Base-by-base conservation (phyloP, 306 rosid species). In the Trifolium dubium region DNA sequence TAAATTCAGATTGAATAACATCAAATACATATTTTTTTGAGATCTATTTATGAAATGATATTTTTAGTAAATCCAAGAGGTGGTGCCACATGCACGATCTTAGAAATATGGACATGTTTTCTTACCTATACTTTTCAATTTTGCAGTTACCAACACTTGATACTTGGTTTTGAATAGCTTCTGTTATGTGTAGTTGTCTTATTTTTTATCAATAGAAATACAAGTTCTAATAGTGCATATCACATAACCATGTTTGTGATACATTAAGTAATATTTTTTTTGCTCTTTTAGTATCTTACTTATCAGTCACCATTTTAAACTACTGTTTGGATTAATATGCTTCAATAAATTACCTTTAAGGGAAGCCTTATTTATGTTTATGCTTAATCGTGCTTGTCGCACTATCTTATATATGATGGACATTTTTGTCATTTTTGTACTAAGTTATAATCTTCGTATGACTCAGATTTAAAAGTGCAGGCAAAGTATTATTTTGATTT, bases 331-430 rank as follows among this genome's bases (percentile, higher is more conserved):
- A 6, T 28, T 12, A 28, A 9, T 14, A 19, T 3, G 31, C n/a
- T 23, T 23, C 61, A 56, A 30, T 28, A 56, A 56, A 28, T 12
- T 56, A 28, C 35, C 35, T 56, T 56, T 28, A 28, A 56, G 63
- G 62, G 62, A 10, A 55, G 14, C 63, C 0, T 29, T 55, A 19
- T 55, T 23, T 55, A 55, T 3, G 6, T 41, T 60, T 6, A 49
- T 76, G 11, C 46, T 50, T 54, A n/a, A 53, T 30, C 34, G 14
- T 66, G 59, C 28, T 76, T 37, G 49, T 66, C 66, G 39, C 51
- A 17, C 50, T 6, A 15, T 14, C 23, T 5, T 66, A 35, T 40
- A 64, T 37, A 9, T 17, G 61, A 62, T 51, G 66, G 41, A 55
- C 35, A 17, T 6, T 51, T 53, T 44, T 67, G 28, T 49, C 35